These are phyloP conservation scores for Cystoderma amianthinum DNA, from an alignment of 768 basidiomycete genomes.

Conservation along the genomic window DNA sequence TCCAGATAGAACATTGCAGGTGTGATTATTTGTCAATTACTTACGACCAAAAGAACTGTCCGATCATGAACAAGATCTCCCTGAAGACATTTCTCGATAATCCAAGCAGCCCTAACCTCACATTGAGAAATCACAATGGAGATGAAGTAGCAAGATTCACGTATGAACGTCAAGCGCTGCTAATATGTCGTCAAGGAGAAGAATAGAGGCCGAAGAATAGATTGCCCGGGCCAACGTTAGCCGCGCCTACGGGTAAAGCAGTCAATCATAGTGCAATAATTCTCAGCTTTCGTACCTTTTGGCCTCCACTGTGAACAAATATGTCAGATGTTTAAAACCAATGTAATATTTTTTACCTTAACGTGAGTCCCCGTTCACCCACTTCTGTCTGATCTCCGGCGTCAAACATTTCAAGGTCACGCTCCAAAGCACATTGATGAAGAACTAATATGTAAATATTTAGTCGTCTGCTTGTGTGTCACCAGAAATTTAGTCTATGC, in stretches of 20 bases:
- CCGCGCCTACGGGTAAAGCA: slow-evolving; percentile 24
- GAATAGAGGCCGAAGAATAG: slow-evolving; percentile 45
- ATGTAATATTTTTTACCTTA: too few relatives aligned
- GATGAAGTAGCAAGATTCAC: too few relatives aligned
- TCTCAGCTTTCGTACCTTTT: slow-evolving; percentile 18
- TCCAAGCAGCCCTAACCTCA: slow-evolving; percentile 62
- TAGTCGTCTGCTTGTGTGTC: slow-evolving; percentile 1
- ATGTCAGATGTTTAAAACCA: slow-evolving; percentile 2
- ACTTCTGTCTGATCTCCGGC: slow-evolving; percentile 68
- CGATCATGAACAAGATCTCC: slow-evolving; percentile 69
- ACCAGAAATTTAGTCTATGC: too few relatives aligned
- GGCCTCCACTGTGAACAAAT: slow-evolving; percentile 28
- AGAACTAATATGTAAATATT: slow-evolving; percentile 33
- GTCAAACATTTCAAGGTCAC: slow-evolving; percentile 62
- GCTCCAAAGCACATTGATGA: slow-evolving; percentile 65
- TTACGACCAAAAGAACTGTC: slow-evolving; percentile 76
- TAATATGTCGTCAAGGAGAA: slow-evolving; percentile 73
- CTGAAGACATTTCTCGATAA: slow-evolving; percentile 67
- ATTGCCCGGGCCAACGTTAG: slow-evolving; percentile 39
- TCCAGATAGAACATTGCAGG: slow-evolving; percentile 1
- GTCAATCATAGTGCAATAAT: not conserved
- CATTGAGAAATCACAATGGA: too few relatives aligned
- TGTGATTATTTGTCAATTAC: slow-evolving; percentile 6
- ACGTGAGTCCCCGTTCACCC: slow-evolving; percentile 62
- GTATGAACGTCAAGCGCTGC: slow-evolving; percentile 46